These are phyloP conservation scores for Arthrobotrys iridis DNA, from an alignment of 2,329 filamentous ascomycete species.

Conservation along the genomic window DNA sequence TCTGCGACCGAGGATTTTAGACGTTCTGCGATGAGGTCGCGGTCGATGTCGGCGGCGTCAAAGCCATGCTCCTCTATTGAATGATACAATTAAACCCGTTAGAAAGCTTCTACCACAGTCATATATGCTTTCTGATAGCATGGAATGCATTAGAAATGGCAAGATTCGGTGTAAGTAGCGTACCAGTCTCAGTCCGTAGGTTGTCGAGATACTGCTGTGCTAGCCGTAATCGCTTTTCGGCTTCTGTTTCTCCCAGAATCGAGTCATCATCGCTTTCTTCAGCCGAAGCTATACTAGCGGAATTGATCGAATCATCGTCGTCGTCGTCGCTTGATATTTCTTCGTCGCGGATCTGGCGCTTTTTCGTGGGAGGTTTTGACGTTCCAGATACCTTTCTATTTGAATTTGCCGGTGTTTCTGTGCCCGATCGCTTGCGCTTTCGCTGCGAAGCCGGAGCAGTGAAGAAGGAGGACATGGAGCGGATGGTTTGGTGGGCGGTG, in stretches of 20 bases:
- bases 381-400: conserved; percentile 64
- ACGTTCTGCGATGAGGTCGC: conserved; percentile 88
- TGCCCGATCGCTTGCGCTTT: conserved; percentile 81
- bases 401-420: conserved; percentile 63
- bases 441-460: conserved; percentile 85
- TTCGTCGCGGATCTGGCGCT: conserved; percentile 69
- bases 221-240: conserved; percentile 83
- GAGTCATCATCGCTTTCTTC: conserved; percentile 67
- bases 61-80: conserved; percentile 76
- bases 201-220: conserved; percentile 95
- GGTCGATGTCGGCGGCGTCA: conserved; percentile 91
- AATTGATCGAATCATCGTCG: conserved; percentile 67
- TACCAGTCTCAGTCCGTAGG: conserved; percentile 73
- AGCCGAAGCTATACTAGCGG: conserved; percentile 57
- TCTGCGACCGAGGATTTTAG: conserved; percentile 75
- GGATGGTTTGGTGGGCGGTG: not conserved
- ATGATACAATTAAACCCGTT: not conserved
- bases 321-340: conserved; percentile 88
- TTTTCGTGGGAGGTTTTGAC: conserved; percentile 60
- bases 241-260: conserved; percentile 84
- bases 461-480: conserved; percentile 91
- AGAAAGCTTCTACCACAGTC: conserved; percentile 9
- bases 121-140: not conserved
- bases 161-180: not conserved
- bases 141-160: not conserved